Base-by-base conservation (phyloP, 1,284 basidiomycete genomes). In the Ceratobasidium sp. region DNA sequence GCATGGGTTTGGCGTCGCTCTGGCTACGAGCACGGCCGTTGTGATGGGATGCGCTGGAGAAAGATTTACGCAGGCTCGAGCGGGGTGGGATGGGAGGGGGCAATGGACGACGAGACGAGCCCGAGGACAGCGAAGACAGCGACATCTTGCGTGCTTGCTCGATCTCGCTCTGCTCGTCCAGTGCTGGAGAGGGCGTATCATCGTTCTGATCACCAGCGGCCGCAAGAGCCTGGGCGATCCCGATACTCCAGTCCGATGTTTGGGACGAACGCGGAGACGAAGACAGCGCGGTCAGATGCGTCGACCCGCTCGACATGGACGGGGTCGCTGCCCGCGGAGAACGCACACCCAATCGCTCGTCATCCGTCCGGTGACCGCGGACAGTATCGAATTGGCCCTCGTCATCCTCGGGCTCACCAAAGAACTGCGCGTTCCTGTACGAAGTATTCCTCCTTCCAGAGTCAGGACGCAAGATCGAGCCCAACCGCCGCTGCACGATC, bases 391-490 rank as follows among this genome's bases (percentile, higher is more conserved):
- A 73, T 46, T 53, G 71, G 3, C 53, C 63, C 20, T 60, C 60
- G 18, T 76, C 61, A 51, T 66, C 63, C 60, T 56, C 46, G 33
- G 73, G 63, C 26, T 42, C 61, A 51, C 42, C 63, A 26, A 76
- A 76, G 39, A 76, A 76, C 26, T 76, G 73, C 42, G 73, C 73
- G 20, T 76, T 76, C 12, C 73, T 63, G 23, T 66, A 76, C n/a
- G 73, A 33, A n/a, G 73, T 23, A n/a, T 67, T 67, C 51, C 46
- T 76, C 46, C 28, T 51, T 26, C 39, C 73, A 39, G 44, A 5
- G 28, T 64, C 61, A 5, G 61, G 61, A 20, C 61, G 61, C 61
- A 64, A 7, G 40, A 76, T 63, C 28, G 61, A 40, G 18, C 73
- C 73, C 39, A 76, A 49, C 61, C 73, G 26, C 28, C 73, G 46